Base-by-base conservation (phyloP, 371 early-diverging fungal species). In the Mortierella sp. region DNA sequence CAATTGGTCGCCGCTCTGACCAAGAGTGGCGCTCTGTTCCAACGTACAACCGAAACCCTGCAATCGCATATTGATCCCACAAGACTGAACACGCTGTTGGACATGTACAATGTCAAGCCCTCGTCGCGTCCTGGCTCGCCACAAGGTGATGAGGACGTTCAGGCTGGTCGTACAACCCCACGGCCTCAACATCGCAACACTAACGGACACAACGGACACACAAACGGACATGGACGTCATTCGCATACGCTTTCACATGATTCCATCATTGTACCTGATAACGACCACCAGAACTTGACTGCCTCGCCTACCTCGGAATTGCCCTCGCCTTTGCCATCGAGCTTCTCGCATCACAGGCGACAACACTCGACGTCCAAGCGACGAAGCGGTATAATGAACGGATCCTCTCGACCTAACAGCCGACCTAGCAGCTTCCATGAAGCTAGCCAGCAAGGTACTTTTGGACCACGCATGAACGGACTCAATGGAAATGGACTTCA, bases 61-160 rank as follows among this genome's bases (percentile, higher is more conserved):
- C 77, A 76, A 50, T 76, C 77, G 25, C 77, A 69, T 40, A 76
- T 69, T n/a, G 77, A 76, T 49, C 61, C 48, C 44, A 76, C 69
- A 44, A 60, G 77, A 25, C 62, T 76, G 19, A 68, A 58, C 56
- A 76, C 77, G 8, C 51, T 76, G 6, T 44, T 76, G 24, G 77
- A 76, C 66, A 76, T 76, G 77, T 76, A 76, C 61, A 60, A 76
- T 40, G 62, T 61, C 43, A 61, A 69, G 9, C 69, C 76, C 5
- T 68, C 76, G 14, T 54, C 77, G 13, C 64, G 58, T 14, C 70
- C 66, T 21, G 60, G 54, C 55, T 67, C 72, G 6, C 63, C 74
- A 37, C 51, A 45, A 1, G 56, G 44, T 4, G 45, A 45, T 34
- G 43, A 60, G n/a, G 68, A 64, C n/a, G 57, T 22, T 24, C n/a